Base-by-base conservation (phyloP, 768 basidiomycete species). In the Lanmaoa pseudosensibilis region DNA sequence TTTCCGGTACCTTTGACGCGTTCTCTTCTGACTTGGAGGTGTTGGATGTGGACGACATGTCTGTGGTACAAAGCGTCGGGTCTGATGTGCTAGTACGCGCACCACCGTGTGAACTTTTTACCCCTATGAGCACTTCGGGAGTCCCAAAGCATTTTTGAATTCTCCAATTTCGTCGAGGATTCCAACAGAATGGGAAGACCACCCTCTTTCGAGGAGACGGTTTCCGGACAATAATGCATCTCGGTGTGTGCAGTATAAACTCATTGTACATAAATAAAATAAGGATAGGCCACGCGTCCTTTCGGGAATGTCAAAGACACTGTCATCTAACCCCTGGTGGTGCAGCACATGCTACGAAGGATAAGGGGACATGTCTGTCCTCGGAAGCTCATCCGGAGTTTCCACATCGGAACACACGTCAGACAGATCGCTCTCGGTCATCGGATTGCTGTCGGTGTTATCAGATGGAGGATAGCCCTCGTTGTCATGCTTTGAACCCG, bases 11-110 rank as follows among this genome's bases (percentile, higher is more conserved):
- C 50, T 74, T 72, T n/a, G 66, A n/a, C 12, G 58, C 34, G n/a
- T 36, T 60, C 18, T 54, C 75, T 38, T 62, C 68, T 30, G 69
- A 45, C 55, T 85, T 85, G 50, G 84, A 77, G 38, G 78, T 72
- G 36, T 80, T 79, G 30, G 80, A 65, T 41, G 80, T 66, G 48
- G 80, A 71, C 15, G 79, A 77, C 77, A 79, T 77, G 57, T 57
- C 53, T 57, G 11, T 12, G 18, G 21, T 56, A 10, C 30, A 10
- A 8, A 37, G 27, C 27, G 46, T 30, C 19, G 18, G 46, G 18
- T 50, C 43, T 8, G 32, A 13, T 36, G 44, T 27, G 18, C 21
- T 36, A 9, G 47, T 43, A 58, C 61, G 65, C 55, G 63, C 48
- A 58, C 33, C 9, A 36, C 52, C 71, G 69, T 71, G 69, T 15